Evolutionary conservation across 2,329 filamentous ascomycete species (phyloP), one percentile per base, ranked within the genome.

Genomic region (Pseudogymnoascus sp.): DNA sequence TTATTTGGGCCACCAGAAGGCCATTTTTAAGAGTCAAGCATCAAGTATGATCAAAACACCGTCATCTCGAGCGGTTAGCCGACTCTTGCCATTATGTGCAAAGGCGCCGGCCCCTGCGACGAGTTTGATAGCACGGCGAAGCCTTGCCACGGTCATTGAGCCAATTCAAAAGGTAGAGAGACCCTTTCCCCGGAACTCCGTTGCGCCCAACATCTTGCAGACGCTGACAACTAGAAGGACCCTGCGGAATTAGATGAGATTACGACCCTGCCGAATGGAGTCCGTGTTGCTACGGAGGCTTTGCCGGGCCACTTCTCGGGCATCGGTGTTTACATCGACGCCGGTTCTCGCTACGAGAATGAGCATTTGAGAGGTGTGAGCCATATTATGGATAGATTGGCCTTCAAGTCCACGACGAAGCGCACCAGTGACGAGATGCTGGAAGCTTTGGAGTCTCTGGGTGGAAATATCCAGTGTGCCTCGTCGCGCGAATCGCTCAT

Each of bases 401-500:
- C 95, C 33, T 99, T 97, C 83, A 97, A 97, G 74, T 88, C 86
- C 4, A 97, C 95, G 0, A 83, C 83, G 35, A 79, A 80, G 36
- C 86, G 87, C 65, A 85, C 85, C 0, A 86, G 87, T 63, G 93
- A 97, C 76, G 82, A 92, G 69, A 95, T 97, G 87, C 80, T 96
- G 19, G 91, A 96, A 76, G 82, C 87, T 35, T 83, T 97, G 35
- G 95, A 97, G 77, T 88, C 87, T 0, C 80, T 99, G 2, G 95
- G 95, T 36, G 95, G 95, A 33, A 97, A 97, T 75, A 93, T 99
- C 65, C 93, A 97, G 78, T 99, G 95, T 78, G 93, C 93, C 10
- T 97, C 93, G 1, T 96, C 92, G 1, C 84, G 95, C 68, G 95
- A 99, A 77, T 91, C 91, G 64, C 85, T 99, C 78, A 99, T 99